Percentiles rank a stretch among this genome's conserved stretches.
Evolutionary conservation across 2,329 filamentous ascomycete genomes (phyloP).

Genomic region (Hymenoscyphus albidus): DNA sequence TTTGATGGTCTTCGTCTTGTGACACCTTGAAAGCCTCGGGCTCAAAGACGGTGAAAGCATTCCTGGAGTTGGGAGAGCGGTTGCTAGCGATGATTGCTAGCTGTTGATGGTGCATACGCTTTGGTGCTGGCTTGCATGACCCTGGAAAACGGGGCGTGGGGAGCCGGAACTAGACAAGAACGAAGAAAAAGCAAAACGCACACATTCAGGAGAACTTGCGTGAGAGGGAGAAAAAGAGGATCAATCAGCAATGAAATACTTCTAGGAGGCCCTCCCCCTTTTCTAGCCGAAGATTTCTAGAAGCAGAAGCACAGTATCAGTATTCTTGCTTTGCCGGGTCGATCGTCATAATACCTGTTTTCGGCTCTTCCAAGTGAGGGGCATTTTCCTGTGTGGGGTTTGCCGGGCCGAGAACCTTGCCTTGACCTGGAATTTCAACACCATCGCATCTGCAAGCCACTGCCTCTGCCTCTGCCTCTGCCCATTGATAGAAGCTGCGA

Average conservation of each 20-base stretch:
- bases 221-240: background rate
- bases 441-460: background rate
- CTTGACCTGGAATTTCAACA: background rate
- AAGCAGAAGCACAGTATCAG: background rate
- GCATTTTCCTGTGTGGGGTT: constrained; percentile 17
- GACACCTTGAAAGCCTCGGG: background rate
- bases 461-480: constrained; percentile 8
- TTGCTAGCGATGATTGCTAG: background rate
- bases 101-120: background rate
- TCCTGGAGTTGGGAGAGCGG: background rate
- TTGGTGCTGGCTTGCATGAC: constrained; percentile 9
- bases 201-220: background rate
- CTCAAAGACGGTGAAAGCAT: background rate
- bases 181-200: constrained; percentile 6
- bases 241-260: background rate
- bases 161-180: background rate
- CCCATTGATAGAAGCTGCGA: background rate
- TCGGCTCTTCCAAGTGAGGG: constrained; percentile 3
- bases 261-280: background rate
- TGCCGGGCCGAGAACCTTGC: constrained; percentile 8
- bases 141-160: constrained; percentile 5
- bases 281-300: background rate
- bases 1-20: background rate
- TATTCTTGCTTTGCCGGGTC: background rate
- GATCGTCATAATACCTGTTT: background rate